Evolutionary conservation across 2,329 filamentous ascomycete genomes (phyloP).

Genomic region (Aspergillus piperis): DNA sequence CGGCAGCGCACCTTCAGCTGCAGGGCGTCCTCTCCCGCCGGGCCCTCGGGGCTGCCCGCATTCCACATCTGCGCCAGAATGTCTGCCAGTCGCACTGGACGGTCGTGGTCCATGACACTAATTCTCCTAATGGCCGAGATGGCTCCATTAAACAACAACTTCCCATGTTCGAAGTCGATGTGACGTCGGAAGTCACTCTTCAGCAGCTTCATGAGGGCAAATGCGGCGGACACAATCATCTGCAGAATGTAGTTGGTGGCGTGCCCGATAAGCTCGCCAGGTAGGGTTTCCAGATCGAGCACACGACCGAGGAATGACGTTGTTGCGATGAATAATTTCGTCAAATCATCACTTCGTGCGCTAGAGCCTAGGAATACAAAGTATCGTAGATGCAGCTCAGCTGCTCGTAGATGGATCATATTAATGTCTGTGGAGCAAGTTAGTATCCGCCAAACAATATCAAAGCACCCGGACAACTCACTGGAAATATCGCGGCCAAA

Average conservation of each 20-base stretch:
- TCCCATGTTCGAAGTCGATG: conserved; percentile 56
- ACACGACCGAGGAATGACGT: conserved; percentile 49
- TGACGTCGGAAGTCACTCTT: conserved; percentile 62
- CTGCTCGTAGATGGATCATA: conserved; percentile 49
- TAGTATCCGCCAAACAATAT: conserved; percentile 11
- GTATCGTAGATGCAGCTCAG: conserved; percentile 47
- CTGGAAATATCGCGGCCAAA: conserved; percentile 41
- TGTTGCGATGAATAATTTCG: conserved; percentile 48
- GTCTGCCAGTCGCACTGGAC: conserved; percentile 63
- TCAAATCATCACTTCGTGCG: conserved; percentile 44
- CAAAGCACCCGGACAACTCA: conserved; percentile 16
- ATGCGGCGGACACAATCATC: conserved; percentile 65
- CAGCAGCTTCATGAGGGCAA: conserved; percentile 64
- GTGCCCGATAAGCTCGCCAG: conserved; percentile 53
- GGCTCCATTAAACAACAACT: conserved; percentile 58
- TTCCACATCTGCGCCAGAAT: conserved; percentile 67
- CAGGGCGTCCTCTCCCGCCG: conserved; percentile 43
- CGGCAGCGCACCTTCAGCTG: conserved; percentile 64
- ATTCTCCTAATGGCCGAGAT: conserved; percentile 60
- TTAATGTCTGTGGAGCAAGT: conserved; percentile 40
- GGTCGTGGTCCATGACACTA: conserved; percentile 63
- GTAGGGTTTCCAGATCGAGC: conserved; percentile 46
- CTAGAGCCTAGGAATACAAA: conserved; percentile 50
- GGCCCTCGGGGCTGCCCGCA: conserved; percentile 39
- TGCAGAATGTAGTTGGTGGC: conserved; percentile 65